Evolutionary conservation across 192 early-diverging fungal genomes (phyloP), one percentile per base, ranked within the genome.

Genomic region (Podila epigama): DNA sequence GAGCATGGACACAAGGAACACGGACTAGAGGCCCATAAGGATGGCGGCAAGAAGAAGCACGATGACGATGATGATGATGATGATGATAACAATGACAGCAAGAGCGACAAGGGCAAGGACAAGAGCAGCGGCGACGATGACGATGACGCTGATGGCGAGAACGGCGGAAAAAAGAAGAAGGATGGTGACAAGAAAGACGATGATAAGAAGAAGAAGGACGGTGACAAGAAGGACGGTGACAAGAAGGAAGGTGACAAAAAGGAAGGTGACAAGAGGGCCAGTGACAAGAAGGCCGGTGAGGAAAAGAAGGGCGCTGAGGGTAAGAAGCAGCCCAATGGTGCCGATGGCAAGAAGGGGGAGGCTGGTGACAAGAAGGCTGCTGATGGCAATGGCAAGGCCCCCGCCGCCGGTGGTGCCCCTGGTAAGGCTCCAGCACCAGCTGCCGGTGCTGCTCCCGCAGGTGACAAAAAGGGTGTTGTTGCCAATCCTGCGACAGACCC

Each of bases 1-100:
- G 53, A 34, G n/a, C 9, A 36, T 22, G 25, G 1, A 15, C 42
- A 50, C 40, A 27, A 12, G 11, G 60, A 62, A 18, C 60, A 62
- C 8, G 32, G n/a, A n/a, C 31, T 35, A 1, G 41, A 48, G 31
- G 39, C 59, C 25, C 59, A 60, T 41, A 62, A 51, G 32, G 61
- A 53, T 8, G 35, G 22, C 4, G 5, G 11, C 39, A 40, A 60
- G 39, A 37, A 37, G 11, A 32, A 16, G 52, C 52, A 54, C 29
- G 15, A 11, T 5, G 25, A 22, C 15, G 15, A 54, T 0, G 1
- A 54, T 1, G 4, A 53, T 28, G 52, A 53, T 28, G 29, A 2
- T 32, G 28, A 53, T 31, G 52, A 5, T 29, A 27, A 52, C 9
- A 27, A 52, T n/a, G 51, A 52, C 12, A 27, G 28, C 29, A 31